Base-by-base conservation (phyloP, 306 rosid species). In the Benincasa hispida region DNA sequence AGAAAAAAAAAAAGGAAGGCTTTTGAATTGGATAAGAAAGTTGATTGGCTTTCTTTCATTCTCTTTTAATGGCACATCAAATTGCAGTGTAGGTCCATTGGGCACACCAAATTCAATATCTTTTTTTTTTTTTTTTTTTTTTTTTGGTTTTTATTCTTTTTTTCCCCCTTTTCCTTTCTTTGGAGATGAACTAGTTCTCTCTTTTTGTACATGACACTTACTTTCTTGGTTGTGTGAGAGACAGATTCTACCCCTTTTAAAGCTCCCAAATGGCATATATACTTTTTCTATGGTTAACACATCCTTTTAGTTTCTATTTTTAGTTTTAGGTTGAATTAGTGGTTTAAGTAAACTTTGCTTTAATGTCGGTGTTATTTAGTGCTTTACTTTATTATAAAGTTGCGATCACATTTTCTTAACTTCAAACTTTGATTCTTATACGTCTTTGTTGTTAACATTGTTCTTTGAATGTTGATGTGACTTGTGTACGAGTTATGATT, bases 1-100 rank as follows among this genome's bases (percentile, higher is more conserved):
- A 0, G 7, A 28, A 30, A 6, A 18, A 6, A 19, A 54, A 0
- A 21, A 24, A 10, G 37, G 24, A 42, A 68, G 54, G 34, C 5
- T 70, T 70, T 70, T 45, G 13, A 70, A 45, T 70, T 70, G 75
- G 75, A 47, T 70, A 70, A 70, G 57, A 70, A 70, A 47, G 56
- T 42, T 22, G 50, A 41, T 68, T 42, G 50, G 74, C 74, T 68
- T 68, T 68, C 74, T 12, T 24, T 68, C 74, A 35, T 66, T 66
- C 74, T 68, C 34, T 39, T 41, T 69, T 45, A 24, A 41, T 14
- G 51, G 37, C 75, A 45, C 75, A 47, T 70, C 54, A 68, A 41
- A 68, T 39, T 68, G 55, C 32, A 39, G 74, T 15, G 53, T 42
- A 42, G 54, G 34, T 22, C 74, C 74, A 68, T 42, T 68, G 24